These are phyloP conservation scores for Nothophaeocryptopus gaeumannii DNA, from an alignment of 2,329 filamentous ascomycete species.

Conservation along the genomic window DNA sequence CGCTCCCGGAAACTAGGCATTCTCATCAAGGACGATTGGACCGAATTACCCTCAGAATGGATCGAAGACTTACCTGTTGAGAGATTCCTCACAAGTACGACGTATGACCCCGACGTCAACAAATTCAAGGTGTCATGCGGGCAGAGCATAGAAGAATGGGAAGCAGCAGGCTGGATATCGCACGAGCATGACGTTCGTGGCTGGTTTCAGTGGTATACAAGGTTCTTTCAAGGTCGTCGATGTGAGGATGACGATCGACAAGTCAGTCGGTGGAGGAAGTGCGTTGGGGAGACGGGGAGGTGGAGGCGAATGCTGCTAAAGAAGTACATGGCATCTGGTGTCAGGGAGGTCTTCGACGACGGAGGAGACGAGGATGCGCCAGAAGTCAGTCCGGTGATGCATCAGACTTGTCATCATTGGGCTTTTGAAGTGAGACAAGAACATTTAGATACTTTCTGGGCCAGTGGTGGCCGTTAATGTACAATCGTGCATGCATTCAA, in stretches of 20 bases:
- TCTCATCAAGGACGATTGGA: conserved; percentile 48
- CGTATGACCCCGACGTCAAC: conserved; percentile 51
- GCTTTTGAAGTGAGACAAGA: conserved; percentile 53
- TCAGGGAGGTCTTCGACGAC: conserved; percentile 50
- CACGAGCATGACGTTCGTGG: conserved; percentile 53
- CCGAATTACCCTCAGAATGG: conserved; percentile 45
- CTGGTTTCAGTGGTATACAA: conserved; percentile 58
- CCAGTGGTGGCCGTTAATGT: conserved; percentile 8
- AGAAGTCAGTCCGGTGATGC: conserved; percentile 55
- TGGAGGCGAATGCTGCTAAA: conserved; percentile 53
- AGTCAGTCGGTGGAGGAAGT: conserved; percentile 52
- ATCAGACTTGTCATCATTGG: conserved; percentile 59
- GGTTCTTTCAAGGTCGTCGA: conserved; percentile 51
- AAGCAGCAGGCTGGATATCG: conserved; percentile 55
- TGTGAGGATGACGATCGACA: conserved; percentile 55
- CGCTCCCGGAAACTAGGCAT: conserved; percentile 44
- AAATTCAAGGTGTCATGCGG: conserved; percentile 54
- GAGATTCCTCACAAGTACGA: conserved; percentile 40
- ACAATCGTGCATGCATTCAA: background rate
- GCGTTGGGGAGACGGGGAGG: conserved; percentile 51
- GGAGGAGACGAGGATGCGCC: conserved; percentile 38
- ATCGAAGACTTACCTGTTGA: conserved; percentile 40
- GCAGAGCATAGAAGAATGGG: conserved; percentile 56
- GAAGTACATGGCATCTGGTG: conserved; percentile 49
- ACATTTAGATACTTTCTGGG: conserved; percentile 50